phyloP scores from a whole-genome alignment of 129 eudicot species.

The Apium graveolens region DNA sequence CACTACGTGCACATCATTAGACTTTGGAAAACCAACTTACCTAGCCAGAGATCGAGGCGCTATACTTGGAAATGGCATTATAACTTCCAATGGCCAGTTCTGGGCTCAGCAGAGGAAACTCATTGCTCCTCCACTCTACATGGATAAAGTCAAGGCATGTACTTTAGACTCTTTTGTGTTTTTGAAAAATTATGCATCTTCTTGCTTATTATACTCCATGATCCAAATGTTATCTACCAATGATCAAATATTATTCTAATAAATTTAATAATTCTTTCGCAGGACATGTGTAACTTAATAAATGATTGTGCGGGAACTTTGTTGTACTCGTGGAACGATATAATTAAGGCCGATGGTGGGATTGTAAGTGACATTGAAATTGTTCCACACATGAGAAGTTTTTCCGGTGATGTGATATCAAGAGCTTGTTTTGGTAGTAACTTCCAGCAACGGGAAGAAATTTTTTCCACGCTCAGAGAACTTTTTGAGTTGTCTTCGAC shows the following conservation, averaged over 20 bases:
- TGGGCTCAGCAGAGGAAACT: constrained; percentile 39
- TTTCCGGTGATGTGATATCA: constrained; percentile 36
- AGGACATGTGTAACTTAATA: constrained; percentile 30
- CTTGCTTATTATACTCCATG: not conserved
- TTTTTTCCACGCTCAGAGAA: constrained; percentile 21
- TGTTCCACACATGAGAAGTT: constrained; percentile 25
- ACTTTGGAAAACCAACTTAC: constrained; percentile 34
- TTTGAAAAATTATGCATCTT: not conserved
- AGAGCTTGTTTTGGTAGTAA: constrained; percentile 44
- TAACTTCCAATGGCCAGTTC: constrained; percentile 28
- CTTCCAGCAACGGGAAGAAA: constrained; percentile 27
- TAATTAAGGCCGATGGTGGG: constrained; percentile 20
- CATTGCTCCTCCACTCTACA: constrained; percentile 37
- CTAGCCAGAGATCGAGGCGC: constrained; percentile 33
- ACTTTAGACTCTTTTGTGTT: not conserved
- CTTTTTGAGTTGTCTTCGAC: constrained; percentile 17
- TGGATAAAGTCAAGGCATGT: constrained; percentile 41
- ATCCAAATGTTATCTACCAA: not conserved
- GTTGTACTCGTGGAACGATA: constrained; percentile 23
- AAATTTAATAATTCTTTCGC: not conserved
- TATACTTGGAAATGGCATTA: constrained; percentile 33
- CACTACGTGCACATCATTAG: constrained; percentile 36
- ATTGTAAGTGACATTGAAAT: constrained; percentile 28
- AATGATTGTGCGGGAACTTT: constrained; percentile 20
- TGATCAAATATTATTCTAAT: not conserved